These are phyloP conservation scores for Fragilaria radians DNA, from an alignment of 108 stramenopile species.

Conservation along the genomic window DNA sequence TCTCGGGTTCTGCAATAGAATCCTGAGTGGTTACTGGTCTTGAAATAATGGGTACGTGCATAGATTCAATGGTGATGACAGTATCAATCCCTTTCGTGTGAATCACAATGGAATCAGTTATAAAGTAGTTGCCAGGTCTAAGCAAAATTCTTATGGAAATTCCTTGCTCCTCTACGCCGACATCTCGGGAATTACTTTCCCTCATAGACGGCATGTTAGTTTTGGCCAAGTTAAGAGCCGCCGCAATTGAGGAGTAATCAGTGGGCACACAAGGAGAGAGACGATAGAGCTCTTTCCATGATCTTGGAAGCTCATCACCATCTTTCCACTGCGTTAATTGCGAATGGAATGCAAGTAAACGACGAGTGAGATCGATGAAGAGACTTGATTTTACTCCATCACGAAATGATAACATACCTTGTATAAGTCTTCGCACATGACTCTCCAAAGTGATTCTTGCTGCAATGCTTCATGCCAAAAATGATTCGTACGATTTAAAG, in stretches of 20 bases:
- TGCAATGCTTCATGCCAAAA: conserved; percentile 16
- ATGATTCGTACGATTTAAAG: conserved; percentile 20
- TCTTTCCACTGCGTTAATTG: conserved; percentile 48
- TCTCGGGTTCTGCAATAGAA: background rate
- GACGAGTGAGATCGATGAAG: background rate
- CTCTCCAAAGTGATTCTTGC: conserved; percentile 28
- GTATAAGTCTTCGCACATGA: conserved; percentile 58
- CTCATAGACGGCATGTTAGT: conserved; percentile 4
- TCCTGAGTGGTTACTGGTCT: background rate
- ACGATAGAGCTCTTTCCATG: conserved; percentile 60
- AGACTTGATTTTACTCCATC: background rate
- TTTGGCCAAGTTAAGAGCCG: conserved; percentile 37
- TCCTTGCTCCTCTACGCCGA: conserved; percentile 21
- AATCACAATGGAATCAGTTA: conserved; percentile 44
- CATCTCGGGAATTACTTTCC: conserved; percentile 11
- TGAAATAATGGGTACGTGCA: conserved; percentile 22
- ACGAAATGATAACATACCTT: conserved; percentile 43
- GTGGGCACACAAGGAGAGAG: conserved; percentile 66
- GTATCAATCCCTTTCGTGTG: conserved; percentile 19
- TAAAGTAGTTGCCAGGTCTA: conserved; percentile 48
- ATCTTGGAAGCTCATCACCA: conserved; percentile 43
- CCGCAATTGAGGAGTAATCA: conserved; percentile 55
- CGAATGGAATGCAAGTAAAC: background rate
- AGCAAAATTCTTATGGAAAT: conserved; percentile 36
- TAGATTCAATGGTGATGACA: conserved; percentile 45